phyloP scores from a whole-genome alignment of 2,329 filamentous ascomycete genomes.

The Plenodomus biglobosus region DNA sequence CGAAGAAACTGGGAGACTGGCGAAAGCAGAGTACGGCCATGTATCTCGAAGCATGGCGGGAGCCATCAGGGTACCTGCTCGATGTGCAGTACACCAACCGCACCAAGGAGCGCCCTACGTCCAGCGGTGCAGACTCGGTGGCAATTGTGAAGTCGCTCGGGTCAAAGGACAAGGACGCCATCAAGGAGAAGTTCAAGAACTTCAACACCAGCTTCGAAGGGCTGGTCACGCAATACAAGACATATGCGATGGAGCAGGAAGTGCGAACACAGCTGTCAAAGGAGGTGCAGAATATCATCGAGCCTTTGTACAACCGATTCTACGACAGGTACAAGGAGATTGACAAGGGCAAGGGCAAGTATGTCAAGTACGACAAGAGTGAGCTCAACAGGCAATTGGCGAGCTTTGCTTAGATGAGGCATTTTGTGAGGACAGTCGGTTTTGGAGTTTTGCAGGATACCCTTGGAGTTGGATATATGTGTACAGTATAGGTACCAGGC shows the following conservation, averaged over 20 bases:
- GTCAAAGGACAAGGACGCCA: conserved; percentile 91
- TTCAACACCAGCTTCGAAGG: conserved; percentile 94
- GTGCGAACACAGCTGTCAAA: conserved; percentile 77
- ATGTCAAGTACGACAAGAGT: conserved; percentile 94
- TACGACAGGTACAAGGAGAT: conserved; percentile 98
- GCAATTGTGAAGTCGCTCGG: conserved; percentile 80
- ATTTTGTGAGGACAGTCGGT: conserved; percentile 18
- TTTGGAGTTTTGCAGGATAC: conserved; percentile 33
- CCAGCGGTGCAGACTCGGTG: conserved; percentile 70
- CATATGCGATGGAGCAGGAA: conserved; percentile 85
- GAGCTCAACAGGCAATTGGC: conserved; percentile 67
- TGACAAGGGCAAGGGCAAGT: conserved; percentile 96
- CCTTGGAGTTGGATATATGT: conserved; percentile 31
- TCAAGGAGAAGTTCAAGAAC: conserved; percentile 91
- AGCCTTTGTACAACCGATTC: conserved; percentile 91
- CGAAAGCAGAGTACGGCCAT: conserved; percentile 80
- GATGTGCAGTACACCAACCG: conserved; percentile 92
- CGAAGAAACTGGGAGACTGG: conserved; percentile 76
- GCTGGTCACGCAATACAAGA: conserved; percentile 78
- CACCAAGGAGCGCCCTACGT: conserved; percentile 61
- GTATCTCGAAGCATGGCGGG: conserved; percentile 87
- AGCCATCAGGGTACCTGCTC: conserved; percentile 77
- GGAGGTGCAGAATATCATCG: conserved; percentile 87
- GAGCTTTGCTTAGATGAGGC: conserved; percentile 45
- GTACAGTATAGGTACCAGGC: too few species aligned